These are phyloP conservation scores for Furcasterigmium furcatum DNA, from an alignment of 2,329 filamentous ascomycete species.

Conservation along the genomic window DNA sequence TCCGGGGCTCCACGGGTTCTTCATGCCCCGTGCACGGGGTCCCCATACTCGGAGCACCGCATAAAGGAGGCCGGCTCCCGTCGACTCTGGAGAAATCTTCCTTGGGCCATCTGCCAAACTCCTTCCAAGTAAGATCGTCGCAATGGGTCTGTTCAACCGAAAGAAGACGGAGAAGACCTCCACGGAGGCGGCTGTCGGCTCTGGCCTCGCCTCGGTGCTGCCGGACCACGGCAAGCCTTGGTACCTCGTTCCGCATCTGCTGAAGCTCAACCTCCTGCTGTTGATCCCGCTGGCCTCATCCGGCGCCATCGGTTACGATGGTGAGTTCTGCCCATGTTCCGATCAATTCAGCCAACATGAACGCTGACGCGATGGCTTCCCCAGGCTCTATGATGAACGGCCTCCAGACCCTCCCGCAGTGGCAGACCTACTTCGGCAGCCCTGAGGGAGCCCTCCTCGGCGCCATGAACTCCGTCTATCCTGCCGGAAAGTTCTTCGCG, in stretches of 20 bases:
- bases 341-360: neutral
- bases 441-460: conserved; percentile 31
- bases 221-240: conserved; percentile 36
- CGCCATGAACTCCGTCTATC: conserved; percentile 31
- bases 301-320: conserved; percentile 8
- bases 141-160: neutral
- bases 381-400: conserved; percentile 38
- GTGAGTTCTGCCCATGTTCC: neutral
- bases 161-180: too few relatives aligned
- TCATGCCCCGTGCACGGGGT: too few relatives aligned
- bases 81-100: too few relatives aligned
- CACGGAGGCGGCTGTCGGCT: neutral
- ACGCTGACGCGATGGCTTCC: neutral
- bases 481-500: conserved; percentile 32
- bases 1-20: too few relatives aligned
- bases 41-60: too few relatives aligned
- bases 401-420: conserved; percentile 35
- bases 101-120: too few relatives aligned
- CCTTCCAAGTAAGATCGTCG: too few relatives aligned
- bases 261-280: conserved; percentile 39
- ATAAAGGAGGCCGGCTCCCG: too few relatives aligned
- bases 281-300: conserved; percentile 27
- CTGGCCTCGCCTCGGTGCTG: conserved; percentile 25
- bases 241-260: conserved; percentile 38
- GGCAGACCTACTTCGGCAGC: conserved; percentile 35